Percentiles rank a stretch among this genome's conserved stretches.
Conservation (phyloP, 345 rosid species). For the Laguncularia racemosa region DNA sequence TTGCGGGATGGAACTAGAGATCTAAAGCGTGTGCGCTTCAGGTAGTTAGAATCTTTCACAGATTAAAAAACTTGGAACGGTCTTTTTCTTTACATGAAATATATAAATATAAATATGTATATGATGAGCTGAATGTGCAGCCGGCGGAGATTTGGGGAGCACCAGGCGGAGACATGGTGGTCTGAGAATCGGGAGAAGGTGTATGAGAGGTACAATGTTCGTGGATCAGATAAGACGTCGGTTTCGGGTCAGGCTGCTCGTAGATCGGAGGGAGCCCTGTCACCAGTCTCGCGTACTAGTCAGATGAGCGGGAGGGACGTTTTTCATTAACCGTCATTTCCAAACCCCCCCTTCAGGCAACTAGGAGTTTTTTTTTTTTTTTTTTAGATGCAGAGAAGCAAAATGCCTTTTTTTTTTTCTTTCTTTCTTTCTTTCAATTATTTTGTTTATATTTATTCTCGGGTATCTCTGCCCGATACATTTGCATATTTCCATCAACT, state of each 20-base stretch:
- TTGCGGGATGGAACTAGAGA: conserved; percentile 94
- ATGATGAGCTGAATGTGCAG: conserved; percentile 31
- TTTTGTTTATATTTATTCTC: too few relatives aligned
- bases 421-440: too few relatives aligned
- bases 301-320: conserved; percentile 15
- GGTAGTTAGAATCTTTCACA: conserved; percentile 29
- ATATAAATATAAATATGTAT: too few relatives aligned
- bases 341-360: too few relatives aligned
- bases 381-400: too few relatives aligned
- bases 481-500: too few relatives aligned
- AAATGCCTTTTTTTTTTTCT: too few relatives aligned
- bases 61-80: too few relatives aligned
- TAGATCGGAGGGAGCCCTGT: conserved; percentile 48
- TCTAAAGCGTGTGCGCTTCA: conserved; percentile 97
- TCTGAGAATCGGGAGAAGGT: conserved; percentile 92
- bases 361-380: too few relatives aligned
- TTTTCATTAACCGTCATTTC: too few relatives aligned
- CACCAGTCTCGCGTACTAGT: conserved; percentile 41
- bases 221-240: conserved; percentile 64
- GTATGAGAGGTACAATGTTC: conserved; percentile 73
- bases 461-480: too few relatives aligned
- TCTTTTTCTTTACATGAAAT: not conserved
- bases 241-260: conserved; percentile 41
- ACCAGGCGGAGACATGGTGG: conserved; percentile 98
- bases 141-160: conserved; percentile 90